Evolutionary conservation across 2,329 filamentous ascomycete genomes (phyloP).

Genomic region (Nakataea oryzae): DNA sequence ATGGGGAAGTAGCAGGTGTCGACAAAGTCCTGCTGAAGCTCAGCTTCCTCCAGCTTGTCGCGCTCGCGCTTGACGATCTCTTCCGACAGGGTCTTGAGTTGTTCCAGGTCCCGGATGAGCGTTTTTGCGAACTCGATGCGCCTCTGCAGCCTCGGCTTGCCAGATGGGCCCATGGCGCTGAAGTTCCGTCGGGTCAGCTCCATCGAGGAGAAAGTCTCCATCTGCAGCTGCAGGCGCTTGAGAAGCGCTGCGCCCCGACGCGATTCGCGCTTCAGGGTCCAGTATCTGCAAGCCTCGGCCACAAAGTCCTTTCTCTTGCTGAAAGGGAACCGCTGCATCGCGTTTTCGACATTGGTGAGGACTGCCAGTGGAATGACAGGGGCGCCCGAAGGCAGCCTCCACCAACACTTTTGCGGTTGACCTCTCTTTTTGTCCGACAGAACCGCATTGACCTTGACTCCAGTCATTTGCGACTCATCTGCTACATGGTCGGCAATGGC

Average conservation of each 20-base stretch:
- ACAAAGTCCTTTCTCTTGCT: slow-evolving; percentile 87
- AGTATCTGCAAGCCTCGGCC: slow-evolving; percentile 89
- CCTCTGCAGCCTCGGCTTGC: slow-evolving; percentile 64
- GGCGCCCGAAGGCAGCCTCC: slow-evolving; percentile 90
- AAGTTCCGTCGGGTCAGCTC: slow-evolving; percentile 94
- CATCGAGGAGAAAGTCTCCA: slow-evolving; percentile 96
- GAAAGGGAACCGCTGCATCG: slow-evolving; percentile 68
- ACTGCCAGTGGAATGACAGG: slow-evolving; percentile 87
- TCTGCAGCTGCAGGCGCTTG: slow-evolving; percentile 85
- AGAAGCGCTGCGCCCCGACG: slow-evolving; percentile 82
- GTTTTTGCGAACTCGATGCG: slow-evolving; percentile 81
- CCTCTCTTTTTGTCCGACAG: slow-evolving; percentile 60
- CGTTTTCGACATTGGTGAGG: slow-evolving; percentile 74
- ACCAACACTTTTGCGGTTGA: slow-evolving; percentile 57
- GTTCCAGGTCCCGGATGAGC: slow-evolving; percentile 66
- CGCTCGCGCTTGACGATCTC: slow-evolving; percentile 66
- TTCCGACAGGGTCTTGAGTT: slow-evolving; percentile 59
- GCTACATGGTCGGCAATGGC: slow-evolving; percentile 57
- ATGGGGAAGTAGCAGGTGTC: slow-evolving; percentile 91
- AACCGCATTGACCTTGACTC: slow-evolving; percentile 67
- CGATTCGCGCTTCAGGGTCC: slow-evolving; percentile 93
- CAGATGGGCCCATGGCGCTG: slow-evolving; percentile 82
- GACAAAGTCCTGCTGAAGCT: slow-evolving; percentile 68
- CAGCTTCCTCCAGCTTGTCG: slow-evolving; percentile 65
- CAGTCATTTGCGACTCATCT: slow-evolving; percentile 76